phyloP scores from a whole-genome alignment of 2,329 filamentous ascomycete species.

The Claviceps purpurea region DNA sequence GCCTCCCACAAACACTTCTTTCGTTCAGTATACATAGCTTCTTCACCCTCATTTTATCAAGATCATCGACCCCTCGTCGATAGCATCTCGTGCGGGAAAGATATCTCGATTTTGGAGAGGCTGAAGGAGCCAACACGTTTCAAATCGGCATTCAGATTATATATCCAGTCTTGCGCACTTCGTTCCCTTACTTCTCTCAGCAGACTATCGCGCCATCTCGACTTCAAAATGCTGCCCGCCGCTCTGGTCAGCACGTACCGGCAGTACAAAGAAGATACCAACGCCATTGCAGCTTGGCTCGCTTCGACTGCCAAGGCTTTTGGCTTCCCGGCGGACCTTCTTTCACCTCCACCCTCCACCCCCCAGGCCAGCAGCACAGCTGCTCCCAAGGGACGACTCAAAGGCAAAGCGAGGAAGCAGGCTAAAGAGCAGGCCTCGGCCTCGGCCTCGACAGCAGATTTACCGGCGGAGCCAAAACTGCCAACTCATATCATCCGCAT shows the following conservation, averaged over 20 bases:
- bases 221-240: conserved; percentile 11
- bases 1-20: too few relatives aligned
- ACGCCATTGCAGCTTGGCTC: conserved; percentile 27
- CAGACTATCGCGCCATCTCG: neutral
- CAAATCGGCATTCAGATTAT: too few relatives aligned
- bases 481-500: conserved; percentile 22
- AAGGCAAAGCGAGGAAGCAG: neutral
- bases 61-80: too few relatives aligned
- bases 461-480: neutral
- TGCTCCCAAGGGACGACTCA: neutral
- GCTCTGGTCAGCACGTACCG: conserved; percentile 19
- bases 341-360: conserved; percentile 1
- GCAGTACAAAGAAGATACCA: conserved; percentile 27
- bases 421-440: neutral
- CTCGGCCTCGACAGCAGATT: too few relatives aligned
- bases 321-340: conserved; percentile 17
- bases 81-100: too few relatives aligned
- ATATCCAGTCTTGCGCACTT: too few relatives aligned
- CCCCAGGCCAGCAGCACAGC: neutral
- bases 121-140: too few relatives aligned
- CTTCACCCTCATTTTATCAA: too few relatives aligned
- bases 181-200: too few relatives aligned
- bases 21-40: too few relatives aligned
- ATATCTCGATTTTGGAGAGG: too few relatives aligned
- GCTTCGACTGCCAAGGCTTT: conserved; percentile 23